Base-by-base conservation (phyloP, 2,329 filamentous ascomycete genomes). In the Fonsecaea pugnacius region DNA sequence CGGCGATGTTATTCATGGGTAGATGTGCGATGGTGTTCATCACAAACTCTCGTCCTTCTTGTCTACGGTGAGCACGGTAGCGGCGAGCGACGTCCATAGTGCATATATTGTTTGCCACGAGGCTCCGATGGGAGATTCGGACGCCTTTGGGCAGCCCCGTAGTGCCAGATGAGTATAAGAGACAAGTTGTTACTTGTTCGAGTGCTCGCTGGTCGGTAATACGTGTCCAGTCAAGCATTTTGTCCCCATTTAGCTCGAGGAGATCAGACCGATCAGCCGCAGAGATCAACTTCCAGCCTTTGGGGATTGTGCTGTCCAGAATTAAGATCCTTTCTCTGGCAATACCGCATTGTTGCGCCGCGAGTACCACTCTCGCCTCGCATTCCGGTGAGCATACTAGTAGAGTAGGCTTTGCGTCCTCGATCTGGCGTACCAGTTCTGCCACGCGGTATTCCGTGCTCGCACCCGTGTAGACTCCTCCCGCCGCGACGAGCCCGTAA, bases 101-200 rank as follows among this genome's bases (percentile, higher is more conserved):
- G 74, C 24, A 82, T 16, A 70, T 14, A 16, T 53, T 64, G 62
- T 94, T 94, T 67, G 90, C 83, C 48, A 92, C 84, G 72, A 91
- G 91, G 70, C 91, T 90, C 65, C 82, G 80, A 76, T 96, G 91
- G n/a, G 87, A 87, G 68, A 95, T 89, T 76, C 90, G 87, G 14
- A 95, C 91, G 12, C 92, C 92, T 75, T 96, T 96, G 9, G 91
- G 91, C 3, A 92, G 82, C 5, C 92, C 91, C 0, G 92, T 96
- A 1, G 90, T 93, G 12, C 91, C 79, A 56, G 35, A 38, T 10
- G 35, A 38, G 35, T 38, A 38, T 16, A 38, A 38, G 35, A 38
- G 35, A 38, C 35, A 38, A 38, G 5, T 38, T 16, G 35, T 38
- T 9, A 38, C 35, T 38, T 38, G 12, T 38, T 38, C 35, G 35